Evolutionary conservation across 768 basidiomycete species (phyloP).

Genomic region (Pholiota molesta): DNA sequence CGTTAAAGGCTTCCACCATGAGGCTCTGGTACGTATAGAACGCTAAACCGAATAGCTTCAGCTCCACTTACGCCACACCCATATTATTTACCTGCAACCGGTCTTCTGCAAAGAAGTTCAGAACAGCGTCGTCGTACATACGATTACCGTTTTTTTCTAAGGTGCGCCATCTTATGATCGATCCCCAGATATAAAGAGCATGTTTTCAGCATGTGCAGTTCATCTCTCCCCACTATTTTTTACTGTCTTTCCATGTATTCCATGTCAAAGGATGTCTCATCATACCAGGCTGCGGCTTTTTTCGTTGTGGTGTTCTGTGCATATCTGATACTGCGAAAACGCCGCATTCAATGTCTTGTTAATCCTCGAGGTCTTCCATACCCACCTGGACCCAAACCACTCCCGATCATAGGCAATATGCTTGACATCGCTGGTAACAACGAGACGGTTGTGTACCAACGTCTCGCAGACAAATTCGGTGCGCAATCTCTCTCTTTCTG

Average conservation of each 20-base stretch:
- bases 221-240: neutral
- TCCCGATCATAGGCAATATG: constrained; percentile 59
- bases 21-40: neutral
- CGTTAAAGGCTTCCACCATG: neutral
- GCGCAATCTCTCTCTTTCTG: neutral
- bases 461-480: constrained; percentile 47
- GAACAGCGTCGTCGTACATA: neutral
- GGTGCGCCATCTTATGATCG: neutral
- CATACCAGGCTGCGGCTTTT: constrained; percentile 4
- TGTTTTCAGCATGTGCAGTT: neutral
- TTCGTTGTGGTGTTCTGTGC: constrained; percentile 9
- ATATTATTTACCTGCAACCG: neutral
- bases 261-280: neutral
- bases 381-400: constrained; percentile 57
- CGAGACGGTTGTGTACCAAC: constrained; percentile 42
- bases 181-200: neutral
- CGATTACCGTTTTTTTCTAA: neutral
- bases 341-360: constrained; percentile 14
- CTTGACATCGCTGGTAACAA: constrained; percentile 45
- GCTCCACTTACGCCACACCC: neutral
- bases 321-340: constrained; percentile 14
- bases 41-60: neutral
- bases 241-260: neutral
- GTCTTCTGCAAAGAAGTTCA: neutral
- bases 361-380: constrained; percentile 36